Percentiles rank a stretch among this genome's conserved stretches.
phyloP scores from a whole-genome alignment of 805 yeast species.

The Candida berthetii region DNA sequence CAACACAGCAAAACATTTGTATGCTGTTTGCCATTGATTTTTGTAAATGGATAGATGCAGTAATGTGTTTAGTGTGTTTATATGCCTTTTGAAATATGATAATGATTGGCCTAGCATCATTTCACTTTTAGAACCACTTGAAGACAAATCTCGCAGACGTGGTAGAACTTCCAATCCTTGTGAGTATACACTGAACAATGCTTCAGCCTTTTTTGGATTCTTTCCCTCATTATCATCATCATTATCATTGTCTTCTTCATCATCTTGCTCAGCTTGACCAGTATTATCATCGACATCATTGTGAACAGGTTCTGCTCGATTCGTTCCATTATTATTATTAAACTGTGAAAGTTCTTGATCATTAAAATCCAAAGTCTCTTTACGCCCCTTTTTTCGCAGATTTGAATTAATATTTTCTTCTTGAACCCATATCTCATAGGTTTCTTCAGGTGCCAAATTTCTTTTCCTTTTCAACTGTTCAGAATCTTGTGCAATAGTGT shows the following conservation, averaged over 20 bases:
- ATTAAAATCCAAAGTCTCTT: not conserved
- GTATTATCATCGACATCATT: not conserved
- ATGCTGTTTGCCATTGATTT: constrained; percentile 50
- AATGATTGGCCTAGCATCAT: not conserved
- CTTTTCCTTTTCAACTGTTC: not conserved
- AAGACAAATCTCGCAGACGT: not conserved
- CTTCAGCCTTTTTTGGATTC: not conserved
- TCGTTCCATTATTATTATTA: not conserved
- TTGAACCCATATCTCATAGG: constrained; percentile 17
- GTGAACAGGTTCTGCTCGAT: not conserved
- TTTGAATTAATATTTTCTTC: constrained; percentile 8
- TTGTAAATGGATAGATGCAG: constrained; percentile 43
- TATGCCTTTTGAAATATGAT: constrained; percentile 7
- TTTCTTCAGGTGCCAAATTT: constrained; percentile 10
- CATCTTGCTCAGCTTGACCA: not conserved
- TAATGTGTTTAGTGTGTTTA: constrained; percentile 4
- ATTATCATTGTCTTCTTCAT: constrained; percentile 11
- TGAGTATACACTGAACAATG: not conserved
- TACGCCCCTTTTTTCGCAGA: not conserved
- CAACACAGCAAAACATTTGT: constrained; percentile 42
- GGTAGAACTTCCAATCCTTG: constrained; percentile 13
- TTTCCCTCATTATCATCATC: not conserved
- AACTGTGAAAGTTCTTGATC: too few relatives aligned
- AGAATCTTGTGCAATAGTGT: not conserved
- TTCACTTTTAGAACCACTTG: not conserved